A percentile compares a stretch with the other conserved stretches of the same genome.
Evolutionary conservation across 2,329 filamentous ascomycete species (phyloP).

Genomic region (Rhinocladiella similis): DNA sequence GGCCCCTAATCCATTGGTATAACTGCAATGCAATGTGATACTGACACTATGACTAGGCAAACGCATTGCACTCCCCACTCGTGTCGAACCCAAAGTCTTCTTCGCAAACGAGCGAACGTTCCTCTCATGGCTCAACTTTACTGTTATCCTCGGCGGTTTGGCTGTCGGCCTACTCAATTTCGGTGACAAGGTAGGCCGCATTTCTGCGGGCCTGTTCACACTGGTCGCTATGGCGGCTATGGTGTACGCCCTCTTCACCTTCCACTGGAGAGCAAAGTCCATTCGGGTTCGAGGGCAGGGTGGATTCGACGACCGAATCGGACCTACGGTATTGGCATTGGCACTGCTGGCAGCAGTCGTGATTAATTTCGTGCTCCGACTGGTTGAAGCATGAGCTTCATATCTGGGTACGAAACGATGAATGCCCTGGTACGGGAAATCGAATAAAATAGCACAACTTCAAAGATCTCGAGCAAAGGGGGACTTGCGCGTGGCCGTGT

Average conservation of each 20-base stretch:
- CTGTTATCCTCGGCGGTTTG: conserved; percentile 93
- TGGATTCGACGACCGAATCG: conserved; percentile 94
- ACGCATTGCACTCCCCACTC: conserved; percentile 94
- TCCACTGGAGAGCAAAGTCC: conserved; percentile 94
- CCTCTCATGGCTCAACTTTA: conserved; percentile 99
- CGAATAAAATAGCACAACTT: not conserved
- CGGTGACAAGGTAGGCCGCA: conserved; percentile 89
- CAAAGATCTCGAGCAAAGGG: too few species aligned
- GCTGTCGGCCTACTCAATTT: conserved; percentile 98
- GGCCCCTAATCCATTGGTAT: too few species aligned
- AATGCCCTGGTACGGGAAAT: not conserved
- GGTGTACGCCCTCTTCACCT: conserved; percentile 91
- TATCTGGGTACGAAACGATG: not conserved
- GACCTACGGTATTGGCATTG: conserved; percentile 85
- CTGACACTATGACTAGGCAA: conserved; percentile 65
- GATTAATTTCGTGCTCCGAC: conserved; percentile 87
- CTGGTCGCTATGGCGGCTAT: conserved; percentile 92
- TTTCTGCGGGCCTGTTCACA: conserved; percentile 91
- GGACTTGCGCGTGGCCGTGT: too few species aligned
- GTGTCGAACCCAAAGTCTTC: conserved; percentile 99
- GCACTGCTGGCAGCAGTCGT: conserved; percentile 86
- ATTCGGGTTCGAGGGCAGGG: conserved; percentile 89
- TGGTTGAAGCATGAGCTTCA: conserved; percentile 17
- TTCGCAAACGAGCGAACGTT: conserved; percentile 99
- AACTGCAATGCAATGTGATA: not conserved